Evolutionary conservation across 257 asterid species (phyloP), one percentile per base, ranked within the genome.

Genomic region (Oldenlandia corymbosa): DNA sequence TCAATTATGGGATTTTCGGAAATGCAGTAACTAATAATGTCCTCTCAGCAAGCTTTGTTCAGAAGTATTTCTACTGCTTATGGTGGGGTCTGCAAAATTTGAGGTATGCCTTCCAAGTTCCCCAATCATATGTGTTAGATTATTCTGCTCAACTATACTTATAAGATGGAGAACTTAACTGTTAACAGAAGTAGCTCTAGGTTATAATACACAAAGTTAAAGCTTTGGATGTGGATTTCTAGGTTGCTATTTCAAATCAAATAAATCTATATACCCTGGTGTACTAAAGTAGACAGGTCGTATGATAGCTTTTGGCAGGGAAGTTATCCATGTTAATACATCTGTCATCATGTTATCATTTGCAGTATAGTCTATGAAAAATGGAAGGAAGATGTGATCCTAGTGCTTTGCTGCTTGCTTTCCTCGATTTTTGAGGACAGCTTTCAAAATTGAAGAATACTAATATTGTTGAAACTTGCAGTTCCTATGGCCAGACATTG

Each of bases 81-180:
- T 90, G 97, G 97, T 90, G 97, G 97, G 97, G 97, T 48, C 78
- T 90, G 56, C 95, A 87, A 57, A 87, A 87, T 69, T 73, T 90
- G 37, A 90, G 97, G 95, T 89, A 78, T 59, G 60, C 34, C 54
- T 56, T 31, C 54, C 57, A 20, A 10, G 57, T 39, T 8, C 32
- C 26, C 18, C 48, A 12, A 8, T 18, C 26, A 39, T 20, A 8
- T 20, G 37, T 58, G 31, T 32, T n/a, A 4, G 51, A 39, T 41
- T 24, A n/a, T 47, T 61, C 4, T 4, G 28, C 32, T 26, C 17
- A 61, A 41, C 14, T 42, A 31, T 16, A 60, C 36, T 39, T 23
- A 10, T 21, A 36, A 20, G 10, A n/a, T n/a, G n/a, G n/a, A n/a
- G n/a, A n/a, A n/a, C n/a, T n/a, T n/a, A n/a, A n/a, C 28, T 39